Evolutionary conservation across 2,329 filamentous ascomycete species (phyloP).

Genomic region (Thelonectria blattea): DNA sequence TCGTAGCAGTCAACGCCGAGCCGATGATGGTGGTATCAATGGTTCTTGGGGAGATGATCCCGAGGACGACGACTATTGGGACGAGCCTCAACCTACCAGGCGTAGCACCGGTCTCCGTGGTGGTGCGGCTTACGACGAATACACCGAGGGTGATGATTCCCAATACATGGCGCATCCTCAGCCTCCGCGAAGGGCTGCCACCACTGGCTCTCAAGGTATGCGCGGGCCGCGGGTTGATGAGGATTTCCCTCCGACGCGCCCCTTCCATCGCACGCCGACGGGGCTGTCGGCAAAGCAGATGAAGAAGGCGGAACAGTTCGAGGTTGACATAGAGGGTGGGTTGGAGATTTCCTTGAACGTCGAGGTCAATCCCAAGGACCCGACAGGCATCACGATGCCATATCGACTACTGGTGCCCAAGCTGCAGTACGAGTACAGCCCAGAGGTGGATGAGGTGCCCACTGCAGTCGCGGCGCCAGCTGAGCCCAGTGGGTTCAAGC

Average conservation of each 20-base stretch:
- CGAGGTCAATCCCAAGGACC: slow-evolving; percentile 85
- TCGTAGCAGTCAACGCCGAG: slow-evolving; percentile 47
- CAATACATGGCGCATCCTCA: slow-evolving; percentile 57
- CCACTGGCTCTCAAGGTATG: slow-evolving; percentile 39
- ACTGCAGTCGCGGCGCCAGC: slow-evolving; percentile 15
- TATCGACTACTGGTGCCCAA: slow-evolving; percentile 87
- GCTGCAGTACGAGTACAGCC: slow-evolving; percentile 65
- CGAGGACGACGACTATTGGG: slow-evolving; percentile 39
- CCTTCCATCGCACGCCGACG: slow-evolving; percentile 74
- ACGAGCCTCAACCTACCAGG: slow-evolving; percentile 28
- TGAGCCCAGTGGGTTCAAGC: slow-evolving; percentile 47
- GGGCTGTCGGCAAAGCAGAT: slow-evolving; percentile 68
- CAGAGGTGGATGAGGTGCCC: slow-evolving; percentile 45
- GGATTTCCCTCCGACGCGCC: slow-evolving; percentile 32
- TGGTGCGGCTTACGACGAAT: slow-evolving; percentile 55
- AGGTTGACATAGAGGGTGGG: slow-evolving; percentile 80
- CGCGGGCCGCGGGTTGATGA: slow-evolving; percentile 30
- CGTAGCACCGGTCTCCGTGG: slow-evolving; percentile 46
- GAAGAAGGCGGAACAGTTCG: slow-evolving; percentile 58
- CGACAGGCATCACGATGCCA: slow-evolving; percentile 83
- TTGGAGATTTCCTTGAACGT: slow-evolving; percentile 89
- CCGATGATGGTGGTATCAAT: slow-evolving; percentile 61
- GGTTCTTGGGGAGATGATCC: slow-evolving; percentile 58
- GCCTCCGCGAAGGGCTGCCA: slow-evolving; percentile 42
- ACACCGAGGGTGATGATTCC: slow-evolving; percentile 60